A percentile compares a stretch with the other conserved stretches of the same genome.
Conservation (phyloP, 768 basidiomycete species). For the Coprinellus micaceus region DNA sequence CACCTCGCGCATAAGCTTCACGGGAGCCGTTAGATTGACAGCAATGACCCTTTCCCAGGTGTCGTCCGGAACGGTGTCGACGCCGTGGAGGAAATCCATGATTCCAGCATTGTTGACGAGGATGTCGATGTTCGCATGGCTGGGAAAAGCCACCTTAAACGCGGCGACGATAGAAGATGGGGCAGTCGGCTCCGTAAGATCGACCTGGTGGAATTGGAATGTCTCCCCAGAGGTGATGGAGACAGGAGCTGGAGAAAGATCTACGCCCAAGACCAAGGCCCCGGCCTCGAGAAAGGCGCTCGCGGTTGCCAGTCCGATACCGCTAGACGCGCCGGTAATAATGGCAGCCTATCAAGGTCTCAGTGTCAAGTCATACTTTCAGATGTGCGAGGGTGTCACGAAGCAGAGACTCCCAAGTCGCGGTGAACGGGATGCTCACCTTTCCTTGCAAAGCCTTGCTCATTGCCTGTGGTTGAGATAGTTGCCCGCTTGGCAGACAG, state of each 20-base stretch:
- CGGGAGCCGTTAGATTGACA: slow-evolving; percentile 14
- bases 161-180: slow-evolving; percentile 9
- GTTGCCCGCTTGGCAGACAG: background rate
- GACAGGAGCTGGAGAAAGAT: slow-evolving; percentile 5
- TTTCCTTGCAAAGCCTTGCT: background rate
- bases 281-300: slow-evolving; percentile 8
- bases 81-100: slow-evolving; percentile 4
- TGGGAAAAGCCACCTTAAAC: background rate
- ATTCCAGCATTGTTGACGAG: slow-evolving; percentile 14
- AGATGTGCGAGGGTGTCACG: too few species aligned
- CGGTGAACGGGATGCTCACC: background rate
- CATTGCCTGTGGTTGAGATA: background rate
- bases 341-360: background rate
- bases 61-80: slow-evolving; percentile 6
- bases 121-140: slow-evolving; percentile 9
- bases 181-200: slow-evolving; percentile 1
- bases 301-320: slow-evolving; percentile 13
- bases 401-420: background rate
- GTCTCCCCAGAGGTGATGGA: background rate
- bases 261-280: slow-evolving; percentile 11
- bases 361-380: background rate
- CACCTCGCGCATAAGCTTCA: slow-evolving; percentile 15
- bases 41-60: slow-evolving; percentile 13
- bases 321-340: slow-evolving; percentile 5
- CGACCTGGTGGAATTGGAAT: background rate